Conservation (phyloP, 2,329 filamentous ascomycete genomes). For the Westerdykella aurantiaca region DNA sequence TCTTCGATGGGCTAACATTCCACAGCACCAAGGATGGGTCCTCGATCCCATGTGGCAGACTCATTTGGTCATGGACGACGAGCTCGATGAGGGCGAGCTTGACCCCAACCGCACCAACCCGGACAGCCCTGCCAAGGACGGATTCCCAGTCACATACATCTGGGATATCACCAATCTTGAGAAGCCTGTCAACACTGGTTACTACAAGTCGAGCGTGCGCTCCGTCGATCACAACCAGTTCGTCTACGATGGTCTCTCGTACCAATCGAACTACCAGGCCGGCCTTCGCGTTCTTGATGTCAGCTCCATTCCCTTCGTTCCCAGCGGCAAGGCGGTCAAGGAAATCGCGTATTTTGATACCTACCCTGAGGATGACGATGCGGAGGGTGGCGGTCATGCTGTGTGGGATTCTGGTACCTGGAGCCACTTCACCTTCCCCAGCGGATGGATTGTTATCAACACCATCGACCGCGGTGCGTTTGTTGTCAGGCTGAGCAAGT, state of each 20-base stretch:
- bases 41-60: slow-evolving; percentile 36
- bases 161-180: slow-evolving; percentile 35
- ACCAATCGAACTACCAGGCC: slow-evolving; percentile 43
- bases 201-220: slow-evolving; percentile 37
- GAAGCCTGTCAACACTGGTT: slow-evolving; percentile 35
- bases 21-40: slow-evolving; percentile 53
- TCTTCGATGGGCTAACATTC: too few relatives aligned
- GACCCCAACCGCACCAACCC: slow-evolving; percentile 19
- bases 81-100: slow-evolving; percentile 36
- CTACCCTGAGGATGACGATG: slow-evolving; percentile 37
- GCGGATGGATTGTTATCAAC: slow-evolving; percentile 44
- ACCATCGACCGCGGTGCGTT: slow-evolving; percentile 44
- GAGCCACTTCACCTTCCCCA: slow-evolving; percentile 39
- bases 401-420: slow-evolving; percentile 41
- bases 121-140: slow-evolving; percentile 27
- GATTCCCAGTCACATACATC: slow-evolving; percentile 35
- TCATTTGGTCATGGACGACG: slow-evolving; percentile 35
- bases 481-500: slow-evolving; percentile 27
- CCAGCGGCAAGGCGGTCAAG: slow-evolving; percentile 34
- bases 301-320: slow-evolving; percentile 34
- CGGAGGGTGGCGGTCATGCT: slow-evolving; percentile 31
- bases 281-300: slow-evolving; percentile 41
- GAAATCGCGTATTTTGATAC: slow-evolving; percentile 43
- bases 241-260: slow-evolving; percentile 37
- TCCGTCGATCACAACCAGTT: slow-evolving; percentile 46